Evolutionary conservation across 179 eudicot genomes (phyloP), one percentile per base, ranked within the genome.

Genomic region (Actinidia chinensis): DNA sequence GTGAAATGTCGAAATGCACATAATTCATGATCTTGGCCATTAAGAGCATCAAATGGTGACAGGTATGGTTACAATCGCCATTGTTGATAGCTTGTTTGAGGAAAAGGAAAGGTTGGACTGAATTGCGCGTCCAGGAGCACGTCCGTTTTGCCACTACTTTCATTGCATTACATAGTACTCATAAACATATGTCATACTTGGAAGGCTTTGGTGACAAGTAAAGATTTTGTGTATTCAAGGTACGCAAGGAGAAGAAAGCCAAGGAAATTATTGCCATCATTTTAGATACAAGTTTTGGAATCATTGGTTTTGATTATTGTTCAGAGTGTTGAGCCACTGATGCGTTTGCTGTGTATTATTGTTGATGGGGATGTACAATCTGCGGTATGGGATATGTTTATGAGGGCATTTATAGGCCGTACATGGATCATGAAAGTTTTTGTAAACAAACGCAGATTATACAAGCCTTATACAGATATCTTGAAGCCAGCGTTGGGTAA

Each of bases 321-420:
- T 22, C 20, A 59, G 65, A 59, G 20, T 59, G 36, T 59, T 23
- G 65, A 28, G 67, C 42, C 42, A 63, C 67, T 63, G 15, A 63
- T 63, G 67, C 42, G 2, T 25, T 12, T 63, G 4, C 28, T 25
- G 17, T 12, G 67, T n/a, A n/a, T n/a, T n/a, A n/a, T n/a, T n/a
- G n/a, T n/a, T n/a, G n/a, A 73, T 73, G 44, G 28, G 8, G 50
- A 67, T 59, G 44, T 8, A 15, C 58, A 56, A n/a, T 68, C 54
- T 74, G 36, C 67, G n/a, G n/a, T 1, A 5, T 74, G 25, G 68
- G 68, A 20, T 74, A 74, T 73, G 76, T 73, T 10, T 73, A 73
- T 33, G 47, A 73, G 0, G 64, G 47, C 44, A 55, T 55, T 47
- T 23, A 52, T 12, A 54, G 25, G 65, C 17, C 51, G 3, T 2